Conservation (phyloP, 2,329 filamentous ascomycete genomes). For the Pseudogymnoascus destructans region DNA sequence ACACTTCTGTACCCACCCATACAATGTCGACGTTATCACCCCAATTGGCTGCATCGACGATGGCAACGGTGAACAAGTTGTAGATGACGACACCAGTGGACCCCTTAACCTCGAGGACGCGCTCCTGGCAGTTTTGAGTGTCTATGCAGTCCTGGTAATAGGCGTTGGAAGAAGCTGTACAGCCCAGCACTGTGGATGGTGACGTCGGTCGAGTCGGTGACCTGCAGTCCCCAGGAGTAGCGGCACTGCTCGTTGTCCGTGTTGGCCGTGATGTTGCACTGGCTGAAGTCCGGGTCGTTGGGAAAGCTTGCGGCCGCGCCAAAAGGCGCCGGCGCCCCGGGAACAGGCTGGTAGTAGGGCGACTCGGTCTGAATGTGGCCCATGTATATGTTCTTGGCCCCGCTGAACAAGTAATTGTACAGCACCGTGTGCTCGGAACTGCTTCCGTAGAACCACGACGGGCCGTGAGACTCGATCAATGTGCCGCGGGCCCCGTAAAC, state of each 20-base stretch:
- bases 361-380: slow-evolving; percentile 32
- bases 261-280: slow-evolving; percentile 28
- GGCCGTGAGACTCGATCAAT: slow-evolving; percentile 51
- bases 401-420: slow-evolving; percentile 53
- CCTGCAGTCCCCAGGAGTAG: slow-evolving; percentile 52
- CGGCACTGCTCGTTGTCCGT: slow-evolving; percentile 27
- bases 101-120: slow-evolving; percentile 15
- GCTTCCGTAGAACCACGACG: slow-evolving; percentile 67
- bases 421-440: slow-evolving; percentile 48
- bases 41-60: slow-evolving; percentile 14
- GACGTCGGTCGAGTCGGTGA: slow-evolving; percentile 37
- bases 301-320: slow-evolving; percentile 23
- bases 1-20: slow-evolving; percentile 18
- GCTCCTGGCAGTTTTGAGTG: slow-evolving; percentile 35
- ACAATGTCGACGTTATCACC: slow-evolving; percentile 17
- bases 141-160: slow-evolving; percentile 37
- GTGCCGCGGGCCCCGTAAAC: slow-evolving; percentile 29
- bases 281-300: slow-evolving; percentile 36
- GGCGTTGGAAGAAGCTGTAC: slow-evolving; percentile 44
- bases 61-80: slow-evolving; percentile 17
- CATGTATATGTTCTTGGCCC: slow-evolving; percentile 35
- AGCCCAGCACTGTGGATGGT: slow-evolving; percentile 37
- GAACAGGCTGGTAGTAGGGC: slow-evolving; percentile 35
- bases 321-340: slow-evolving; percentile 31
- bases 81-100: slow-evolving; percentile 15